These are phyloP conservation scores for Gnaphalium uliginosum DNA, from an alignment of 129 eudicot genomes.

Conservation along the genomic window DNA sequence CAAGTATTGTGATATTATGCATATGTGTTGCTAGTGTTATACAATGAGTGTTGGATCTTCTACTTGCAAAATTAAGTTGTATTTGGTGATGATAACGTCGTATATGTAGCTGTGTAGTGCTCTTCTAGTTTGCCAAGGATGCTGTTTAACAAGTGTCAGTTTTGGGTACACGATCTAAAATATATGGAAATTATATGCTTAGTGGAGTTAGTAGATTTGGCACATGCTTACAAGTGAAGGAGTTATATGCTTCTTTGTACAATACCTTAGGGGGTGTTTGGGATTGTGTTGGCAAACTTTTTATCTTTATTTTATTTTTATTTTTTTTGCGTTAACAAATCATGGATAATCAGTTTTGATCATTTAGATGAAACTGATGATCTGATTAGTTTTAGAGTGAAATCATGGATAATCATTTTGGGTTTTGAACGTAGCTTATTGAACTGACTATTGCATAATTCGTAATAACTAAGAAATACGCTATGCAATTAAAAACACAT, in stretches of 20 bases:
- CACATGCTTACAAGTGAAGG: background rate
- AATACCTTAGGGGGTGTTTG: background rate
- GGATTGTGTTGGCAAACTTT: too few species aligned
- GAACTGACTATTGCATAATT: background rate
- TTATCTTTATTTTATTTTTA: too few species aligned
- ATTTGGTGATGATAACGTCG: background rate
- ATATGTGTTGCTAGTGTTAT: background rate
- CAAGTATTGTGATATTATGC: background rate
- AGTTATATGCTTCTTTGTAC: background rate
- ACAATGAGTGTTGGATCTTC: conserved; percentile 13
- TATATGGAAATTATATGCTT: background rate
- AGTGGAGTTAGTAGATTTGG: background rate
- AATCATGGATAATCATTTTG: too few species aligned
- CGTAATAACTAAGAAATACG: too few species aligned
- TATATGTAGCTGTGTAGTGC: background rate
- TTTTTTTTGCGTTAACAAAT: too few species aligned
- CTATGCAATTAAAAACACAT: too few species aligned
- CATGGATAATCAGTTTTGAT: too few species aligned
- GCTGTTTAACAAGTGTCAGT: background rate
- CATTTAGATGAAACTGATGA: too few species aligned
- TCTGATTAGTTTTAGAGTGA: too few species aligned
- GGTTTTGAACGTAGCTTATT: background rate
- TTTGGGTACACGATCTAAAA: background rate
- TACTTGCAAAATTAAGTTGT: background rate
- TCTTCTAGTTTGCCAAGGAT: conserved; percentile 3